Conservation (phyloP, 306 rosid genomes). For the Vigna unguiculata region DNA sequence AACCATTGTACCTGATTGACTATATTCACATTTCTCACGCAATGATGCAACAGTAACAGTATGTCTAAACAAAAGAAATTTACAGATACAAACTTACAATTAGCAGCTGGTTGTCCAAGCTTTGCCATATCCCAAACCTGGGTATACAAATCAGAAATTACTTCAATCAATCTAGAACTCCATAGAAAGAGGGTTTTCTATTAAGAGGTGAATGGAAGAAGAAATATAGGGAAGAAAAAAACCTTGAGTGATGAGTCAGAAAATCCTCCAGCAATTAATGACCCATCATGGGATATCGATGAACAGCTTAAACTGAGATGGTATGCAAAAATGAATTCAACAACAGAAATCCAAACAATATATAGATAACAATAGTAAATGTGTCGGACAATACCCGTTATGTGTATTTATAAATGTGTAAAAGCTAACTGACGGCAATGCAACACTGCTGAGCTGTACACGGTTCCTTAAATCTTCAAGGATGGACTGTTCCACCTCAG, state of each 20-base stretch:
- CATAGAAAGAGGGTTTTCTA: conserved; percentile 24
- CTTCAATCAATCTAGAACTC: conserved; percentile 37
- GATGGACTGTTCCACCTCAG: conserved; percentile 91
- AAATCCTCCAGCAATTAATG: conserved; percentile 97
- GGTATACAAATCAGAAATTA: conserved; percentile 34
- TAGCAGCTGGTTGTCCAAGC: conserved; percentile 79
- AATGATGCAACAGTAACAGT: conserved; percentile 2
- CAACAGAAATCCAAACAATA: conserved; percentile 35
- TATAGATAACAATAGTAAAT: conserved; percentile 28
- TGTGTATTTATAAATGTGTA: conserved; percentile 90
- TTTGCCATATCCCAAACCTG: conserved; percentile 99
- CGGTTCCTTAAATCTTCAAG: conserved; percentile 97
- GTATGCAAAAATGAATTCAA: conserved; percentile 41
- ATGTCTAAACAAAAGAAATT: conserved; percentile 29
- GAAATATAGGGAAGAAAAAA: conserved; percentile 14
- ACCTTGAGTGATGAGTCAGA: conserved; percentile 95
- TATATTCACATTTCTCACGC: conserved; percentile 3
- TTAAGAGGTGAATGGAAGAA: conserved; percentile 1
- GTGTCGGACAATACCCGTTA: conserved; percentile 65
- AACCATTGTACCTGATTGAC: conserved; percentile 12
- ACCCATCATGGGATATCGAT: conserved; percentile 91
- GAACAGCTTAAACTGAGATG: conserved; percentile 85
- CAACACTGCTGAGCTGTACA: conserved; percentile 88
- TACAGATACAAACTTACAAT: conserved; percentile 63
- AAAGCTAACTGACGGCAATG: conserved; percentile 94